Conservation (phyloP, 257 asterid genomes). For the Forsythia suspensa region DNA sequence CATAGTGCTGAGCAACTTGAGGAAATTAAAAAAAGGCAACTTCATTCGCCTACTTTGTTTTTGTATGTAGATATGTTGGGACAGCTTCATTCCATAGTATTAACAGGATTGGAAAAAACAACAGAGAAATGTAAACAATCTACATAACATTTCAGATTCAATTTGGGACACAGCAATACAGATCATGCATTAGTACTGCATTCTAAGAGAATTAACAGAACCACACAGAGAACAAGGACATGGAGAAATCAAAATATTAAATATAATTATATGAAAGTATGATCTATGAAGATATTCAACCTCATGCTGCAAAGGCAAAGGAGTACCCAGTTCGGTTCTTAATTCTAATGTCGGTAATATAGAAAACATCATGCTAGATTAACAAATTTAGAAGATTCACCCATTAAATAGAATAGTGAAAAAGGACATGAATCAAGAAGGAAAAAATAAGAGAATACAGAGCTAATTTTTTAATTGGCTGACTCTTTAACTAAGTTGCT, state of each 20-base stretch:
- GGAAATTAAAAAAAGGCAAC: neutral
- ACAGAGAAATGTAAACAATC: neutral
- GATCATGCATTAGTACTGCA: too few relatives aligned
- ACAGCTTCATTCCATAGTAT: neutral
- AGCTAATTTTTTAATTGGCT: neutral
- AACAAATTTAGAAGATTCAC: neutral
- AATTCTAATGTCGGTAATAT: too few relatives aligned
- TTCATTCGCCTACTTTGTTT: neutral
- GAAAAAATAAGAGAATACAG: neutral
- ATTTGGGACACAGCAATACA: too few relatives aligned
- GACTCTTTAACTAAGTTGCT: neutral
- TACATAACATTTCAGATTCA: slow-evolving; percentile 3
- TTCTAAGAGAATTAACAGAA: slow-evolving; percentile 2
- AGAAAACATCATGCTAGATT: neutral
- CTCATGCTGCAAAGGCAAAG: neutral
- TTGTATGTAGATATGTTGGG: neutral
- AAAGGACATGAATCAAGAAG: neutral
- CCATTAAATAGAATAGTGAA: neutral
- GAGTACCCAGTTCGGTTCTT: neutral
- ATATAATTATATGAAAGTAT: neutral
- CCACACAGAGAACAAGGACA: neutral
- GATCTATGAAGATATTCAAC: too few relatives aligned
- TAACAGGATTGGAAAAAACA: neutral
- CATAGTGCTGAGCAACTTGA: neutral
- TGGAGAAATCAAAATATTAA: neutral